phyloP scores from a whole-genome alignment of 164 flowering plant genomes.

The Vitis cinerea region DNA sequence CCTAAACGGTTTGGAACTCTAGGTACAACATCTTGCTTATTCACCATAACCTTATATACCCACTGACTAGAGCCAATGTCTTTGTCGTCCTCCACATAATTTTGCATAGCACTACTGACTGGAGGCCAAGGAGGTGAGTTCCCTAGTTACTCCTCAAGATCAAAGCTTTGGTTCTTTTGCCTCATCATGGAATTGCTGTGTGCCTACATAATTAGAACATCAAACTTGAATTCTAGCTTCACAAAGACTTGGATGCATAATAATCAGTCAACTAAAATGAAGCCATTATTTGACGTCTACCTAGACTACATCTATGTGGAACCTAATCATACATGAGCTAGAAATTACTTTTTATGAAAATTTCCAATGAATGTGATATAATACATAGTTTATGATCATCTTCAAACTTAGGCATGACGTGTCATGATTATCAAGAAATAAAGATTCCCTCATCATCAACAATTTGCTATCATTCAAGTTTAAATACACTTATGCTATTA shows the following conservation, averaged over 20 bases:
- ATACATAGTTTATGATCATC: no score
- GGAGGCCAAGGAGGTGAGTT: slow-evolving; percentile 81
- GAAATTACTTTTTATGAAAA: no score
- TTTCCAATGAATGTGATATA: no score
- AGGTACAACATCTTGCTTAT: slow-evolving; percentile 59
- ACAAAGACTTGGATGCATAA: not conserved
- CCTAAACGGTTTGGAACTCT: slow-evolving; percentile 36
- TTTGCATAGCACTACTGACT: slow-evolving; percentile 38
- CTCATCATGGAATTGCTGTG: slow-evolving; percentile 35
- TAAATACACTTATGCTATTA: not conserved
- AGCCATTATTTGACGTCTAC: no score
- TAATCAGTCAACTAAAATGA: not conserved
- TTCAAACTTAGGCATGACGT: no score
- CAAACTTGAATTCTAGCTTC: not conserved
- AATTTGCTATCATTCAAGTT: not conserved
- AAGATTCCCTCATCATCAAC: no score
- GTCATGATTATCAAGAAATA: no score
- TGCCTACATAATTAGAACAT: slow-evolving; percentile 30
- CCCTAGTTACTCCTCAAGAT: slow-evolving; percentile 60
- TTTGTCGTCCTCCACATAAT: slow-evolving; percentile 52
- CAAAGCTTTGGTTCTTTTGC: slow-evolving; percentile 61
- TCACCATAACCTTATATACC: slow-evolving; percentile 96
- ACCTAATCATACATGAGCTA: no score
- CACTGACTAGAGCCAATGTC: slow-evolving; percentile 68
- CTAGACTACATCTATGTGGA: no score